Base-by-base conservation (phyloP, 768 basidiomycete species). In the Collybiopsis confluens region DNA sequence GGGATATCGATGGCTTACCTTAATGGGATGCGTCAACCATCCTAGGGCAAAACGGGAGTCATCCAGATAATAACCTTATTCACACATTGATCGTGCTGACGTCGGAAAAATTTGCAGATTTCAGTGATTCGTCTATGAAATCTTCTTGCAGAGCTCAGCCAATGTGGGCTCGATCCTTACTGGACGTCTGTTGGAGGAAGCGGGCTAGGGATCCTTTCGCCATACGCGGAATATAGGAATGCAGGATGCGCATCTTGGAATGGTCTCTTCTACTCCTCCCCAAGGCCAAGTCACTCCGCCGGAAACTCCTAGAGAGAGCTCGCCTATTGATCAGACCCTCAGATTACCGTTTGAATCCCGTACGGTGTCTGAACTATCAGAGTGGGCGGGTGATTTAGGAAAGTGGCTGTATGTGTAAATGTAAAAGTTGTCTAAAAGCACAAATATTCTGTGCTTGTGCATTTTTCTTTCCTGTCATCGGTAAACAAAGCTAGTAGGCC, bases 141-240 rank as follows among this genome's bases (percentile, higher is more conserved):
- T 57, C 80, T 98, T 61, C 76, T 83, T 40, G 65, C 70, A 18
- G 75, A 75, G 8, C 82, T 98, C 60, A 68, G 73, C 60, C 72
- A 74, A 56, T 78, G 80, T 49, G 81, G 80, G 54, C 96, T 87
- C 74, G 78, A 82, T 58, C 86, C 92, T 24, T 94, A 98, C 77
- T 75, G 92, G 60, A 95, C 96, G 35, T 82, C 90, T 53, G 91
- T 99, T 46, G 97, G 97, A 15, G 97, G 97, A 53, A 86, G 85
- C 59, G 96, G 96, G 10, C 79, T 96, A 15, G 96, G 96, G 56
- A 80, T 99, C 59, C 75, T 92, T 61, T 84, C 86, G 3, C 83
- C 81, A 21, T 78, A 80, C 60, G 64, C 68, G 26, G 72, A 73
- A 55, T 75, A 79, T 62, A 69, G 70, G 38, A 68, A 68, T 56